Percentiles rank a stretch among this genome's conserved stretches.
Evolutionary conservation across 2,329 filamentous ascomycete genomes (phyloP).

Genomic region (Trichophyton simii): DNA sequence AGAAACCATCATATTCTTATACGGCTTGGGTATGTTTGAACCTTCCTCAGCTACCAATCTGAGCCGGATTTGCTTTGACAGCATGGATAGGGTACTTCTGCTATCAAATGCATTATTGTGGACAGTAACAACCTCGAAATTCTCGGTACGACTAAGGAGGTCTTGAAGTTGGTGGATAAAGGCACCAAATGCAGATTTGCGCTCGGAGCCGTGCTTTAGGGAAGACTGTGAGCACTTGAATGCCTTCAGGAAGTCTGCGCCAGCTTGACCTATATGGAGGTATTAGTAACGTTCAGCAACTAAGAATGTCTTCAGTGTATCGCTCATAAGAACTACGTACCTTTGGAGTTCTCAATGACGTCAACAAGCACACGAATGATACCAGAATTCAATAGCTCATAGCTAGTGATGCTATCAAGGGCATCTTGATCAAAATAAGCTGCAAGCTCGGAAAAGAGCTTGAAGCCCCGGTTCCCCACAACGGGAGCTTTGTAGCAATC

Average conservation of each 20-base stretch:
- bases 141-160: slow-evolving; percentile 86
- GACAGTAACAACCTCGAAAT: slow-evolving; percentile 94
- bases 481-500: slow-evolving; percentile 47
- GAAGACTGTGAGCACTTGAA: slow-evolving; percentile 64
- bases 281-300: slow-evolving; percentile 5
- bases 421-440: slow-evolving; percentile 80
- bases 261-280: slow-evolving; percentile 40
- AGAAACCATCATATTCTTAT: slow-evolving; percentile 92
- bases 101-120: slow-evolving; percentile 50
- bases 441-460: slow-evolving; percentile 63
- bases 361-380: slow-evolving; percentile 74
- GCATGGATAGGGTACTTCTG: slow-evolving; percentile 75
- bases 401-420: slow-evolving; percentile 86
- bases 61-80: slow-evolving; percentile 86
- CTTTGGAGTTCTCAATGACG: slow-evolving; percentile 61
- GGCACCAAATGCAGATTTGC: slow-evolving; percentile 75
- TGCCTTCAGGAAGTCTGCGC: slow-evolving; percentile 73
- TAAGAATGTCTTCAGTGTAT: not conserved
- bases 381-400: slow-evolving; percentile 80
- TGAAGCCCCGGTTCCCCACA: slow-evolving; percentile 39
- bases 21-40: slow-evolving; percentile 58
- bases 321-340: slow-evolving; percentile 15
- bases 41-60: slow-evolving; percentile 73
- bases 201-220: slow-evolving; percentile 40
- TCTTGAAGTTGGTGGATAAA: slow-evolving; percentile 92